Percentiles rank a stretch among this genome's conserved stretches.
These are phyloP conservation scores for Bipolaris gigantea DNA, from an alignment of 2,329 filamentous ascomycete genomes.

Conservation along the genomic window DNA sequence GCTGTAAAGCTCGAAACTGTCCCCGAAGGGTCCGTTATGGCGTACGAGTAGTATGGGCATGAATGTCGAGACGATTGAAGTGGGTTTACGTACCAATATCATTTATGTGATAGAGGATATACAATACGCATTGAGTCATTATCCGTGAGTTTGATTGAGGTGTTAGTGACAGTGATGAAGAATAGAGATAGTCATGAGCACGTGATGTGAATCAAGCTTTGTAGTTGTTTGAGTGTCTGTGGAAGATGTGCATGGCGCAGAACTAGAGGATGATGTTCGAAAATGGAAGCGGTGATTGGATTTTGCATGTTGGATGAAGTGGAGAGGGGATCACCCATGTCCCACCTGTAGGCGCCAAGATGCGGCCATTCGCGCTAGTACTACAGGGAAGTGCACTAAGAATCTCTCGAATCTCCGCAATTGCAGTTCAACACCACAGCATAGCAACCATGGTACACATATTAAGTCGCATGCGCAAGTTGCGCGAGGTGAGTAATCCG, in stretches of 20 bases:
- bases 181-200: background rate
- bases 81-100: background rate
- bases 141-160: background rate
- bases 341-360: constrained; percentile 14
- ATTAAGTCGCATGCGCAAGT: constrained; percentile 71
- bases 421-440: constrained; percentile 15
- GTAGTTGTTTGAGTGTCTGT: too few species aligned
- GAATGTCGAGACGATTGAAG: background rate
- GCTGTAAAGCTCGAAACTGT: background rate
- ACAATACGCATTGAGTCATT: background rate
- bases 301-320: background rate
- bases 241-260: too few species aligned
- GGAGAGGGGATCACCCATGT: background rate
- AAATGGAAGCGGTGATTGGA: background rate
- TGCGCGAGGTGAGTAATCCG: constrained; percentile 65
- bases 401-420: constrained; percentile 32
- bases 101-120: constrained; percentile 2
- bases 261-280: too few species aligned
- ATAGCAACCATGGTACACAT: constrained; percentile 56
- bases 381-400: constrained; percentile 18
- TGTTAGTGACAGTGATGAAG: background rate
- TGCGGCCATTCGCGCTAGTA: constrained; percentile 13
- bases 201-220: too few species aligned
- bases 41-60: background rate
- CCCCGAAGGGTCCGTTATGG: background rate